Base-by-base conservation (phyloP, 805 yeast genomes). In the Teunomyces stri region DNA sequence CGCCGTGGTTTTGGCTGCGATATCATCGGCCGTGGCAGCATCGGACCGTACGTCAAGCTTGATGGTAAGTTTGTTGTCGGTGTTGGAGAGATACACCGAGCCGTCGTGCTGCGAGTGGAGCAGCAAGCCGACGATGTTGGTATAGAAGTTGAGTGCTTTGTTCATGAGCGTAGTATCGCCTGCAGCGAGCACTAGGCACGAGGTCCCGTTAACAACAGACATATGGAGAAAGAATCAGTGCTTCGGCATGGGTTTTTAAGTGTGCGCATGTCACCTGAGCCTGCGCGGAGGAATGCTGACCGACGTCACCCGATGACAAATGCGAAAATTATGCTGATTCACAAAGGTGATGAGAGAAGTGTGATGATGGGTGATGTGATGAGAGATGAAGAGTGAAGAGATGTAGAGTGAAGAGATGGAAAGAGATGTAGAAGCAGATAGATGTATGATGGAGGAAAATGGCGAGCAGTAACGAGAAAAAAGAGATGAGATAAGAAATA, bases 71-170 rank as follows among this genome's bases (percentile, higher is more conserved):
- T 52, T 52, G 33, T 58, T 51, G 46, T 59, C 61, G 6, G 49
- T 43, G 43, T 63, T 61, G 29, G 62, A 50, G 40, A 70, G 55
- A 42, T 54, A 58, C 31, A 51, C 53, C 13, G 50, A 25, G 18
- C 51, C 54, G 6, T 49, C 51, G 20, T 53, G 45, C 39, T 58
- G 61, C 11, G 61, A 51, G 47, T 61, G 59, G 42, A 59, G 53
- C 12, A 56, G 28, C 28, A 68, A 59, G 7, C 68, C 69, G 33
- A 52, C 42, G n/a, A 51, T 18, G 41, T 72, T 65, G 46, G 75
- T 64, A 65, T 88, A 89, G 68, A 88, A 89, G 21, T 64, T 58
- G 29, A 78, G 64, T 3, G 90, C 75, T 27, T 72, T 58, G 25
- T 68, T 54, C 48, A 75, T 78, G 31, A 79, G 61, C 12, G 60